Evolutionary conservation across 176 grass and related monocot species (phyloP), one percentile per base, ranked within the genome.

Genomic region (Musa troglodytarum): DNA sequence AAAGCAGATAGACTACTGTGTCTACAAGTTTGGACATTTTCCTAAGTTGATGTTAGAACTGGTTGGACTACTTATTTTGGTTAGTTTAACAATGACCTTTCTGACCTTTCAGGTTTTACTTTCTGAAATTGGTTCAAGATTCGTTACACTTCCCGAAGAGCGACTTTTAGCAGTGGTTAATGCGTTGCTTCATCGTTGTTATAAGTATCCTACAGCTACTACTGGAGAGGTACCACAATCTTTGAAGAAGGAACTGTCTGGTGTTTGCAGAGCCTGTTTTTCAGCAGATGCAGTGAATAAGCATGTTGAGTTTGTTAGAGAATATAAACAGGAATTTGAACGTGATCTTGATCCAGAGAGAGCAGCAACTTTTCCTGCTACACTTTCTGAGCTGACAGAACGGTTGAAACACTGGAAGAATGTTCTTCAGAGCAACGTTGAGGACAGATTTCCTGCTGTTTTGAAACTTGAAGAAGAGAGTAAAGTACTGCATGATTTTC

Each of bases 341-440:
- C 90, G 86, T 77, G 88, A 94, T 83, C 90, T 99, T 84, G 95
- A 99, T 71, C 95, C 95, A 58, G 95, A 99, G 74, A 93, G 88
- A 21, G 89, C 90, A 79, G 86, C 90, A 77, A 99, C 95, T 64
- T 99, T 99, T 67, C 95, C 95, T 1, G 85, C 90, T 77, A 94
- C 90, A 3, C 86, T 99, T 19, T 80, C 95, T 66, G 91, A 99
- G 73, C 78, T 99, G 70, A 99, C 95, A 19, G 88, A 94, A 78
- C 85, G 95, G 75, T 75, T 99, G 76, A 99, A 99, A 83, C 90
- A 99, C 79, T 99, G 95, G 95, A 99, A 99, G 82, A 99, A 94
- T 83, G 21, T 99, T 87, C 88, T 99, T 66, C 95, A 99, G 85
- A 88, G 95, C 82, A 99, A 99, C 74, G 95, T 99, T 63, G 95